Conservation (phyloP, 805 yeast genomes). For the Lipomyces yamadae region DNA sequence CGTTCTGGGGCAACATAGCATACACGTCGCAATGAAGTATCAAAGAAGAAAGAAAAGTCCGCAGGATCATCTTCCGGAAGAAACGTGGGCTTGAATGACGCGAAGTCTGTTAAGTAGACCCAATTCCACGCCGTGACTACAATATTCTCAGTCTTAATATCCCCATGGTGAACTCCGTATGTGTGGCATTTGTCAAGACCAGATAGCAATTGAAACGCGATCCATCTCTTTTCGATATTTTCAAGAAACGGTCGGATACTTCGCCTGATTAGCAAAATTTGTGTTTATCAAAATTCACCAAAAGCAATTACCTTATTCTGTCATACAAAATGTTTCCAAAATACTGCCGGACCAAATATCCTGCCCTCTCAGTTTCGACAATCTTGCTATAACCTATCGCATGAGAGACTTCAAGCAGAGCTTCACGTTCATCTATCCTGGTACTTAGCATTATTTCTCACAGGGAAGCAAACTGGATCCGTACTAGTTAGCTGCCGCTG, state of each 20-base stretch:
- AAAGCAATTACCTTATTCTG: conserved; percentile 54
- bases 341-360: conserved; percentile 83
- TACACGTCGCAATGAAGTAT: conserved; percentile 80
- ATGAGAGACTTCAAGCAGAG: conserved; percentile 59
- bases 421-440: conserved; percentile 45
- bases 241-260: conserved; percentile 86
- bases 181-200: conserved; percentile 68
- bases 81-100: conserved; percentile 79
- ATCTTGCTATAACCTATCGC: conserved; percentile 73
- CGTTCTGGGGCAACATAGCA: conserved; percentile 97
- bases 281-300: not conserved
- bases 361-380: conserved; percentile 89
- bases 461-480: conserved; percentile 24
- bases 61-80: conserved; percentile 94
- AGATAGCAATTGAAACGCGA: conserved; percentile 77
- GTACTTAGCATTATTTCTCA: conserved; percentile 28
- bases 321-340: conserved; percentile 83
- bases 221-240: conserved; percentile 79
- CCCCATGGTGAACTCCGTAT: conserved; percentile 76
- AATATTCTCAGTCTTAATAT: conserved; percentile 87
- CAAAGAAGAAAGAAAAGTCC: conserved; percentile 88
- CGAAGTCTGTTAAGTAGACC: conserved; percentile 80
- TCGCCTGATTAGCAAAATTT: conserved; percentile 28
- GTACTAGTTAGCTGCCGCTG: conserved; percentile 27
- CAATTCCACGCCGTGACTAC: conserved; percentile 88